Conservation (phyloP, 148 eudicot genomes). For the Limonium bicolor region DNA sequence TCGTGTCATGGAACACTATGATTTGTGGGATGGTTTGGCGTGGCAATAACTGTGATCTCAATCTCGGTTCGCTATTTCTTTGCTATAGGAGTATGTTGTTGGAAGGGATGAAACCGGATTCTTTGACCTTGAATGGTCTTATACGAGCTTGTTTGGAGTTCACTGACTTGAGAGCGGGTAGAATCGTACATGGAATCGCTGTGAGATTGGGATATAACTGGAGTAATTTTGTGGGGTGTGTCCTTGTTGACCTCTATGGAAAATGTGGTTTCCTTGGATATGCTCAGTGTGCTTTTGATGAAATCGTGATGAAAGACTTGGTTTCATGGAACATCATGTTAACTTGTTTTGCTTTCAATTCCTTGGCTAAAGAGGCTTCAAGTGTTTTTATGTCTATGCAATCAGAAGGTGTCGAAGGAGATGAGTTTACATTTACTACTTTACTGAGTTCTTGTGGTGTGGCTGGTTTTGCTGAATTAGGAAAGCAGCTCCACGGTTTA, state of each 20-base stretch:
- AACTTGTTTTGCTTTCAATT: conserved; percentile 25
- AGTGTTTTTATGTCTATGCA: conserved; percentile 25
- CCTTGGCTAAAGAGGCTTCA: conserved; percentile 21
- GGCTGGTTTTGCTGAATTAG: conserved; percentile 17
- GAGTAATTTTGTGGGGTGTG: conserved; percentile 26
- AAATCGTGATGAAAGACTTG: conserved; percentile 25
- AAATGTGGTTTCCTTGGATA: conserved; percentile 26
- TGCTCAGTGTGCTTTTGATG: conserved; percentile 31
- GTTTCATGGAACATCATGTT: conserved; percentile 56
- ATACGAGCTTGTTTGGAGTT: conserved; percentile 15
- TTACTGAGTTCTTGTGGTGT: conserved; percentile 30
- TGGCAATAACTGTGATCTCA: background rate
- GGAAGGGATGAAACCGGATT: conserved; percentile 26
- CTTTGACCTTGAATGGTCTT: conserved; percentile 23
- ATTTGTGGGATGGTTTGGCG: conserved; percentile 14
- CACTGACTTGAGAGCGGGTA: conserved; percentile 18
- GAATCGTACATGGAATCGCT: conserved; percentile 24
- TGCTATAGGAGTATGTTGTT: conserved; percentile 38
- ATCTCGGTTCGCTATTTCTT: conserved; percentile 23
- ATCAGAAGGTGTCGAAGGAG: conserved; percentile 25
- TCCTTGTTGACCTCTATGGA: conserved; percentile 38
- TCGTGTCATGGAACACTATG: conserved; percentile 41
- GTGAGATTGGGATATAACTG: conserved; percentile 23
- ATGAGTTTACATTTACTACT: conserved; percentile 41
- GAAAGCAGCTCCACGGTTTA: conserved; percentile 40